phyloP scores from a whole-genome alignment of 768 basidiomycete genomes.

The Hemileccinum rubropunctum region DNA sequence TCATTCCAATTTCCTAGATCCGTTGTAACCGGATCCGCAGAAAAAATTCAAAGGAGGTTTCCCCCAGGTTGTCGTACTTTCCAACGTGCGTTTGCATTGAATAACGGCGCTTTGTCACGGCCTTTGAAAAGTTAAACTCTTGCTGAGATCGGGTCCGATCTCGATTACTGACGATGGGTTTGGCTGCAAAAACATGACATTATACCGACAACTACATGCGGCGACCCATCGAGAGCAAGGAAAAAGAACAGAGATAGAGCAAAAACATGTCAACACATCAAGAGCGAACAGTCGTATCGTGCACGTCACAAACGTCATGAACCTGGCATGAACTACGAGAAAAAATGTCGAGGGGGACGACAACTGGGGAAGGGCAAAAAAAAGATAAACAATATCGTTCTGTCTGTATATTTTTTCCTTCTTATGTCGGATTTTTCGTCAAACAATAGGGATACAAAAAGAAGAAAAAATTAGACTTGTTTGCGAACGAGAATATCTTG shows the following conservation, averaged over 20 bases:
- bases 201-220: conserved; percentile 23
- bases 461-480: conserved; percentile 12
- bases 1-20: too few species aligned
- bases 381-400: background rate
- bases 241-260: conserved; percentile 7
- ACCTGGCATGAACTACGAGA: conserved; percentile 21
- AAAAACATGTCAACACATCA: conserved; percentile 2
- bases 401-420: background rate
- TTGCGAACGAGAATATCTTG: conserved; percentile 65
- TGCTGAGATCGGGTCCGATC: background rate
- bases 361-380: conserved; percentile 1
- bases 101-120: too few species aligned
- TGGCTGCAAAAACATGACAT: background rate
- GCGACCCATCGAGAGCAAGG: conserved; percentile 6
- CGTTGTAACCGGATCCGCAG: too few species aligned
- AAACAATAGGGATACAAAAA: background rate
- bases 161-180: too few species aligned
- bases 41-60: too few species aligned
- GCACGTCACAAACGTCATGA: conserved; percentile 21
- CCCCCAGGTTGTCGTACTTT: too few species aligned
- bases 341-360: background rate
- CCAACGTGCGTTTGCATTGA: too few species aligned
- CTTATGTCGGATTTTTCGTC: background rate
- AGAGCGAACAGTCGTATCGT: conserved; percentile 10
- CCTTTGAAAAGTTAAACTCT: too few species aligned